Conservation (phyloP, 371 early-diverging fungal genomes). For the Fennellomyces sp. region DNA sequence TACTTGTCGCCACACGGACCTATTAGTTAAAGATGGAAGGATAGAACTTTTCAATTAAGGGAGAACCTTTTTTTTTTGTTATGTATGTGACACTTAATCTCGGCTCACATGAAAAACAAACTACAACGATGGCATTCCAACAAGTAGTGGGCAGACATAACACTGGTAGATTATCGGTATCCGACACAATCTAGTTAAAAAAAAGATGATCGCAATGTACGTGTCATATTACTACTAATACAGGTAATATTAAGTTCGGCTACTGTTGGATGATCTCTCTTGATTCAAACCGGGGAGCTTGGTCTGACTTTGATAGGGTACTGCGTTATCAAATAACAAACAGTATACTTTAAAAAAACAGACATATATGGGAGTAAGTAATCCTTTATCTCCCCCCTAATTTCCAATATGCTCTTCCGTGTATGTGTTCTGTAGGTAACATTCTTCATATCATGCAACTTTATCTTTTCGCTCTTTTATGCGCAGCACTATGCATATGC, state of each 20-base stretch:
- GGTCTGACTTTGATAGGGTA: not conserved
- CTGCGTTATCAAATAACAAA: conserved; percentile 6
- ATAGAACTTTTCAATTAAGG: not conserved
- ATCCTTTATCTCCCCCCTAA: not conserved
- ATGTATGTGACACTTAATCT: not conserved
- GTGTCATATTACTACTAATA: no score
- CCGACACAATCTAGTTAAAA: no score
- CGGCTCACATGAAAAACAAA: not conserved
- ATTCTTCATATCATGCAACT: not conserved
- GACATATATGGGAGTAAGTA: not conserved
- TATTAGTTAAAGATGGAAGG: not conserved
- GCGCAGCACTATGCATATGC: not conserved
- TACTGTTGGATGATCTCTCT: not conserved
- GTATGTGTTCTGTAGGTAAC: no score
- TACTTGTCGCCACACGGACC: not conserved
- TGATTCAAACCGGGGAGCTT: not conserved
- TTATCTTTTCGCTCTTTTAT: not conserved
- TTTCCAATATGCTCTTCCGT: not conserved
- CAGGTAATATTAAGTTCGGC: no score
- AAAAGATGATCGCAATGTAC: no score
- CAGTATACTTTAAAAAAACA: not conserved
- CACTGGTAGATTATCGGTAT: no score
- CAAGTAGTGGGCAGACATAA: no score
- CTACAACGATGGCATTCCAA: no score
- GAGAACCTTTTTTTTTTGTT: not conserved